Evolutionary conservation across 192 early-diverging fungal genomes (phyloP).

Genomic region (Coemansia sp.): DNA sequence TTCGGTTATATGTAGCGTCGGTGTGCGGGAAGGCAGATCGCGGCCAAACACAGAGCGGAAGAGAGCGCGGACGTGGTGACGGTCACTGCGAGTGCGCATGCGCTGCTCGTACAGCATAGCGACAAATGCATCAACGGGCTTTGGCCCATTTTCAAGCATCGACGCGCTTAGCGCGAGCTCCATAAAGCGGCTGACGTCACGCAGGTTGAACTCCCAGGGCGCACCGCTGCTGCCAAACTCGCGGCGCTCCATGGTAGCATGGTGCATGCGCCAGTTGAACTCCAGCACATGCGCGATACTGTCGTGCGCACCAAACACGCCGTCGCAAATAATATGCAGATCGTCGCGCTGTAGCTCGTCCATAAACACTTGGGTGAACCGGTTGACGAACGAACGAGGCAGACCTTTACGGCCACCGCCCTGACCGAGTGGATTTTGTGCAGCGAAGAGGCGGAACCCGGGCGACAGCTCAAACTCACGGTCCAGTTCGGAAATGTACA

Average conservation of each 20-base stretch:
- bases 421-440: slow-evolving; percentile 95
- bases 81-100: slow-evolving; percentile 81
- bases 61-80: slow-evolving; percentile 57
- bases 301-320: slow-evolving; percentile 54
- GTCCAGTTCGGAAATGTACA: slow-evolving; percentile 96
- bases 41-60: slow-evolving; percentile 60
- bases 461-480: slow-evolving; percentile 73
- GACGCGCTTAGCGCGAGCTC: slow-evolving; percentile 61
- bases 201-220: slow-evolving; percentile 98
- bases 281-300: slow-evolving; percentile 35
- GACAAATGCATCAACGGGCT: slow-evolving; percentile 60
- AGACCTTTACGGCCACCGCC: slow-evolving; percentile 99
- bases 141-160: slow-evolving; percentile 12
- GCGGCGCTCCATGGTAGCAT: slow-evolving; percentile 76
- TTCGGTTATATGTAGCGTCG: slow-evolving; percentile 55
- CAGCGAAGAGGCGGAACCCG: slow-evolving; percentile 92
- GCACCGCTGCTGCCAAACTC: slow-evolving; percentile 73
- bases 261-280: slow-evolving; percentile 86
- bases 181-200: slow-evolving; percentile 95
- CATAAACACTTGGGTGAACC: slow-evolving; percentile 94
- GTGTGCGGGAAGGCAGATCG: slow-evolving; percentile 1
- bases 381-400: slow-evolving; percentile 94
- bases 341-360: slow-evolving; percentile 79
- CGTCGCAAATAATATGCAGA: slow-evolving; percentile 70
- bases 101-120: slow-evolving; percentile 86